phyloP scores from a whole-genome alignment of 1,284 basidiomycete species.

The Moesziomyces parantarcticus region DNA sequence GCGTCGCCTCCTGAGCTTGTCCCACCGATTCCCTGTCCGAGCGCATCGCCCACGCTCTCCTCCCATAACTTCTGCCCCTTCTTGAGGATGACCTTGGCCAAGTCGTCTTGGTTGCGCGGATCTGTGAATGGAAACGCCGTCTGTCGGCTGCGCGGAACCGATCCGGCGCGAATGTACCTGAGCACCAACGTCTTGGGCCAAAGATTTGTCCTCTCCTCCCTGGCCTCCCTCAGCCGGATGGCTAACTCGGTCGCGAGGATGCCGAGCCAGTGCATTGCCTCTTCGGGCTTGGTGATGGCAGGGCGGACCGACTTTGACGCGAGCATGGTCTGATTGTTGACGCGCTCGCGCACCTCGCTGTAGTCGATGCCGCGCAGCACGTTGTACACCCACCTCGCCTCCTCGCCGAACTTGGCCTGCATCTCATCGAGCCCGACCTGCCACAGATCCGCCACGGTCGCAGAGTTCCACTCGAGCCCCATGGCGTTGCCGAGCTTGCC shows the following conservation, averaged over 20 bases:
- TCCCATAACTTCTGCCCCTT: constrained; percentile 86
- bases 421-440: constrained; percentile 76
- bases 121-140: constrained; percentile 77
- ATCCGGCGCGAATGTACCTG: constrained; percentile 71
- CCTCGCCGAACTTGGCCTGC: constrained; percentile 83
- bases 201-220: constrained; percentile 75
- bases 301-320: constrained; percentile 63
- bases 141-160: constrained; percentile 79
- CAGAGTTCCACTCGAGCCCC: constrained; percentile 83
- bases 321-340: constrained; percentile 61
- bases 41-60: constrained; percentile 75
- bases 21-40: constrained; percentile 9
- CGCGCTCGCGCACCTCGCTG: constrained; percentile 77
- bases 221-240: constrained; percentile 83
- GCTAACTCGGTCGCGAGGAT: constrained; percentile 90
- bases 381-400: constrained; percentile 82
- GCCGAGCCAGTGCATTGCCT: constrained; percentile 82
- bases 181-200: constrained; percentile 92
- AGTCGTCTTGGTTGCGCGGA: constrained; percentile 35
- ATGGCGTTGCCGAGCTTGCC: constrained; percentile 92
- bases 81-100: constrained; percentile 76
- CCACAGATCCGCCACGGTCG: constrained; percentile 80
- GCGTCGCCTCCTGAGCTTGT: constrained; percentile 37
- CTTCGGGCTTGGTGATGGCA: constrained; percentile 42
- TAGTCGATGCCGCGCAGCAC: constrained; percentile 84